phyloP scores from a whole-genome alignment of 805 yeast species.

The Sugiyamaella boreocaroliniensis region DNA sequence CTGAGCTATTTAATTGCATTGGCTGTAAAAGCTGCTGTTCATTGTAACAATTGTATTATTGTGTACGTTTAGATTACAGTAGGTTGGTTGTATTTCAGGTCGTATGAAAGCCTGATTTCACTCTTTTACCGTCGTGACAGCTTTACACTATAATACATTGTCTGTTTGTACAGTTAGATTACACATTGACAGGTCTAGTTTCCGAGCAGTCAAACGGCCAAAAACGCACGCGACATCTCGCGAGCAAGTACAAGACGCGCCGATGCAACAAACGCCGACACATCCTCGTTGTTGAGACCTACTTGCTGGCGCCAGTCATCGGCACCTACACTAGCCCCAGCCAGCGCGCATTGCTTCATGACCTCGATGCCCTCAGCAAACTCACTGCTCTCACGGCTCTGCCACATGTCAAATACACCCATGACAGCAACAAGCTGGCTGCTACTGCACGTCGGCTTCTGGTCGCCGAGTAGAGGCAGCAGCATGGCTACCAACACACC shows the following conservation, averaged over 20 bases:
- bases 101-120: too few relatives aligned
- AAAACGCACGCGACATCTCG: constrained; percentile 21
- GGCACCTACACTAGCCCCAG: neutral
- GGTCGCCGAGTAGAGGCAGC: constrained; percentile 13
- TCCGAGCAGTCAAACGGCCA: neutral
- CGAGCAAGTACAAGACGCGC: constrained; percentile 17
- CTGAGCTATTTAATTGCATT: neutral
- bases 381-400: constrained; percentile 10
- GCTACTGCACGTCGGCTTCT: constrained; percentile 14
- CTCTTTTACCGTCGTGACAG: too few relatives aligned
- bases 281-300: neutral
- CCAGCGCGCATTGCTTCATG: constrained; percentile 13
- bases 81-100: neutral
- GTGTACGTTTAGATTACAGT: neutral
- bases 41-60: too few relatives aligned
- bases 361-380: constrained; percentile 8
- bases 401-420: constrained; percentile 21
- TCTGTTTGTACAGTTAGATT: too few relatives aligned
- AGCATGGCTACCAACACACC: constrained; percentile 17
- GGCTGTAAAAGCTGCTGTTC: neutral
- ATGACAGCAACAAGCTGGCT: constrained; percentile 16
- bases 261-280: constrained; percentile 8
- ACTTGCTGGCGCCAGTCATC: constrained; percentile 17
- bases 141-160: too few relatives aligned
- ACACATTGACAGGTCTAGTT: too few relatives aligned